Base-by-base conservation (phyloP, 139 green algal species). In the Tetratostichococcus sp. region DNA sequence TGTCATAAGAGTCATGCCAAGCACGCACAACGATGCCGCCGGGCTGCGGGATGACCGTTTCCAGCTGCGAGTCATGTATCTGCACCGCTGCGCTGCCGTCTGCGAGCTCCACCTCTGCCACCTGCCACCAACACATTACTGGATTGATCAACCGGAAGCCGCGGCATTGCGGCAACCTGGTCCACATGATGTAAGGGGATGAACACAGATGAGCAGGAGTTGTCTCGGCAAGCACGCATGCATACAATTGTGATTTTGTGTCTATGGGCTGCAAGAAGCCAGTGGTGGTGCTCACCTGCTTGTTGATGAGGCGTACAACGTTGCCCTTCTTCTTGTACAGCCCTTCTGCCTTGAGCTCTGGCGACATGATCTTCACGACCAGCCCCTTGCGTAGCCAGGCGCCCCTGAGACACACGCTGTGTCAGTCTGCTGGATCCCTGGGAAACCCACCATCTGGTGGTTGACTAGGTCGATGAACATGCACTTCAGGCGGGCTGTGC, bases 251-350 rank as follows among this genome's bases (percentile, higher is more conserved):
- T n/a, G n/a, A n/a, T n/a, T n/a, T n/a, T n/a, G n/a, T n/a, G n/a
- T n/a, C n/a, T n/a, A n/a, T n/a, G n/a, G n/a, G n/a, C n/a, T n/a
- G n/a, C n/a, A n/a, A n/a, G n/a, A n/a, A n/a, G n/a, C n/a, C n/a
- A n/a, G n/a, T n/a, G n/a, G n/a, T n/a, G n/a, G n/a, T n/a, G 0
- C 74, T 94, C 32, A 97, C 75, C 78, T 92, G 97, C 30, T 80
- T 81, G 59, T 93, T 75, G 0, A 92, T 25, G 30, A 97, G 82
- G 8, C 77, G 73, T 35, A 86, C 67, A 31, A 98, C 87, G 30
- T 90, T 84, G 11, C 91, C 94, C 82, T 98, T 98, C 66, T 92
- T 70, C 73, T 97, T 98, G 86, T 98, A 98, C 74, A 94, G 96
- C 22, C 87, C 92, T 32, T 90, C 62, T 50, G 90, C 83, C 70